Percentiles rank a stretch among this genome's conserved stretches.
phyloP scores from a whole-genome alignment of 1,284 basidiomycete species.

The Ceratobasidium sp. region DNA sequence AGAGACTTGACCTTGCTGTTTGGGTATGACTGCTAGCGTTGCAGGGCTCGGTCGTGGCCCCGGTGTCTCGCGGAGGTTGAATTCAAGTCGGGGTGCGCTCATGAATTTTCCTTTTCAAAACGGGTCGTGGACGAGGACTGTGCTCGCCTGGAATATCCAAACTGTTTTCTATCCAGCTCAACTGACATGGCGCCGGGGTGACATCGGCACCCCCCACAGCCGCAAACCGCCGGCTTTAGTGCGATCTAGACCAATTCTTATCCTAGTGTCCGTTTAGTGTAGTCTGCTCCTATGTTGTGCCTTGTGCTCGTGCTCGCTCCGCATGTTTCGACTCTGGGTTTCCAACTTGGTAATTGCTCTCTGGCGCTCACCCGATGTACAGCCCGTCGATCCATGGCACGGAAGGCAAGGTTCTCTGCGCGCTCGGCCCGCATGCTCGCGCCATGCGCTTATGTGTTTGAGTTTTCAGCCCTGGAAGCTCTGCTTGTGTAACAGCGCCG shows the following conservation, averaged over 20 bases:
- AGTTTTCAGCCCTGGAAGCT: background rate
- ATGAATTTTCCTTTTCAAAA: conserved; percentile 14
- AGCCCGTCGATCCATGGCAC: background rate
- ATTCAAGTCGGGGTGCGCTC: conserved; percentile 24
- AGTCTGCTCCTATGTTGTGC: background rate
- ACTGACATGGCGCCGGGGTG: conserved; percentile 40
- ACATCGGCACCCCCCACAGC: background rate
- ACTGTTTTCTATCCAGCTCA: conserved; percentile 21
- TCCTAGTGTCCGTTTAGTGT: background rate
- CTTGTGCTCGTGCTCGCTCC: conserved; percentile 4
- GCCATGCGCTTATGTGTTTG: background rate
- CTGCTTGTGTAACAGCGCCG: background rate
- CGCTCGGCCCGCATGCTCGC: background rate
- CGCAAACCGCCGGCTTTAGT: conserved; percentile 23
- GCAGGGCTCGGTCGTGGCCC: background rate
- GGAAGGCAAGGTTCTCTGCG: background rate
- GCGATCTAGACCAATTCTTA: conserved; percentile 3
- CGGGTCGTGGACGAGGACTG: background rate
- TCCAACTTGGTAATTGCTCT: background rate
- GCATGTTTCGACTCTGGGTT: background rate
- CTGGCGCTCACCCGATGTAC: background rate
- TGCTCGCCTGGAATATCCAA: conserved; percentile 6
- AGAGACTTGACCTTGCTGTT: background rate
- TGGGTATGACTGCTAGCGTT: background rate
- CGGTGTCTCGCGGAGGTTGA: conserved; percentile 29